phyloP scores from a whole-genome alignment of 177 flowering plant genomes.

The Vitis hybrid region DNA sequence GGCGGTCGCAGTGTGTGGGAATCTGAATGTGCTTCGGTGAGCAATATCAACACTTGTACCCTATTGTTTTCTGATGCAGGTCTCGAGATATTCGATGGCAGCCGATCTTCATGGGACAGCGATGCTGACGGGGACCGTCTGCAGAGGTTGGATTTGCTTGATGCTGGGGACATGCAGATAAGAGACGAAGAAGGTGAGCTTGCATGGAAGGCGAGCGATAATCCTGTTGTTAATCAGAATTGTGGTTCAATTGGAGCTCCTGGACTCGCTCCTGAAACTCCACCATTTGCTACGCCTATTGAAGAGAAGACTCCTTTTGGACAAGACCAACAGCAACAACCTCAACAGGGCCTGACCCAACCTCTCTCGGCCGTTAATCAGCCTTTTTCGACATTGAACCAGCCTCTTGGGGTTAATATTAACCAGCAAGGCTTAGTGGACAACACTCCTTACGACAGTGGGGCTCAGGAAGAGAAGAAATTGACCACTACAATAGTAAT shows the following conservation, averaged over 20 bases:
- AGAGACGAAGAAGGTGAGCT: constrained; percentile 36
- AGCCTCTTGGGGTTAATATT: constrained; percentile 15
- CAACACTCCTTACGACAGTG: constrained; percentile 43
- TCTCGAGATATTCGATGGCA: constrained; percentile 46
- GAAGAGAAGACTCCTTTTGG: constrained; percentile 23
- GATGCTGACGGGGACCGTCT: constrained; percentile 29
- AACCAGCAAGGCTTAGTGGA: constrained; percentile 30
- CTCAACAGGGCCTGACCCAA: constrained; percentile 2
- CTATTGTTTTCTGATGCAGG: constrained; percentile 43
- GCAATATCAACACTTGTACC: constrained; percentile 34
- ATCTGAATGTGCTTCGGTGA: constrained; percentile 40
- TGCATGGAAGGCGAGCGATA: constrained; percentile 40
- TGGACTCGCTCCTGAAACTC: constrained; percentile 24
- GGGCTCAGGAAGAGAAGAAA: constrained; percentile 10
- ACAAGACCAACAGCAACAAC: constrained; percentile 14
- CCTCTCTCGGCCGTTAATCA: no score
- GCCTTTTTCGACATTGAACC: constrained; percentile 8
- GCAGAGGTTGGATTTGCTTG: constrained; percentile 36
- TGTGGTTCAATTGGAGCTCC: constrained; percentile 43
- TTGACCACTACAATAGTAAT: not conserved
- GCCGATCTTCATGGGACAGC: constrained; percentile 37
- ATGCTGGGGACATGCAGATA: constrained; percentile 41
- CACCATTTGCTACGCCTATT: constrained; percentile 39
- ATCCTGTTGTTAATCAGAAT: constrained; percentile 30
- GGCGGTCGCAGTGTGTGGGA: constrained; percentile 37